Percentiles rank a stretch among this genome's conserved stretches.
phyloP scores from a whole-genome alignment of 805 yeast species.

The Maudiozyma turicensis region DNA sequence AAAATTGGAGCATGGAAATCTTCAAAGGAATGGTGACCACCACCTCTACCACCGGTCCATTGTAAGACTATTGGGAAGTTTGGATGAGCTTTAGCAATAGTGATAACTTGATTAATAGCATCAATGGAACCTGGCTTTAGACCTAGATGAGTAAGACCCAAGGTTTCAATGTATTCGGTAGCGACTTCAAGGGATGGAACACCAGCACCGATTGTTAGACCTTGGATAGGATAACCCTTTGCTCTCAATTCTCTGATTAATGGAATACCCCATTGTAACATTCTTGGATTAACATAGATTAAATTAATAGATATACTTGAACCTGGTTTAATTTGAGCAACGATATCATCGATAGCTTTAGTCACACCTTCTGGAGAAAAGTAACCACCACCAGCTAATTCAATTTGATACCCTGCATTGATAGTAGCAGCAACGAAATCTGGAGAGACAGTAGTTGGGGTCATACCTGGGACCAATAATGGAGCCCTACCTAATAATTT shows the following conservation, averaged over 20 bases:
- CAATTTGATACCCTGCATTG: slow-evolving; percentile 95
- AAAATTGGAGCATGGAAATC: slow-evolving; percentile 97
- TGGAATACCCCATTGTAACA: slow-evolving; percentile 99
- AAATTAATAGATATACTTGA: slow-evolving; percentile 85
- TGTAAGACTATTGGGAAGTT: slow-evolving; percentile 92
- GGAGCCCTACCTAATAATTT: slow-evolving; percentile 91
- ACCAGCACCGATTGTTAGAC: slow-evolving; percentile 97
- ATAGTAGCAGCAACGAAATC: slow-evolving; percentile 89
- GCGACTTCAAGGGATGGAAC: slow-evolving; percentile 98
- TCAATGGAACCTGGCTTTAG: slow-evolving; percentile 97
- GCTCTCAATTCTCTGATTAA: slow-evolving; percentile 80
- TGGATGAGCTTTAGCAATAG: slow-evolving; percentile 94
- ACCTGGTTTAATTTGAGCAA: slow-evolving; percentile 65
- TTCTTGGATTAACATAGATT: slow-evolving; percentile 92
- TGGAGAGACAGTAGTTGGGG: slow-evolving; percentile 94
- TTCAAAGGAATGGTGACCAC: slow-evolving; percentile 99
- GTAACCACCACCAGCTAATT: slow-evolving; percentile 98
- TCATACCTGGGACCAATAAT: slow-evolving; percentile 97
- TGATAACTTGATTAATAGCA: slow-evolving; percentile 74
- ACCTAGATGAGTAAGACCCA: slow-evolving; percentile 89
- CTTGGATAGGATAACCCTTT: slow-evolving; percentile 91
- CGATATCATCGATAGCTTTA: slow-evolving; percentile 65
- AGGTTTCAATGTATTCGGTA: slow-evolving; percentile 83
- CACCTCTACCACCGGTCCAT: slow-evolving; percentile 99
- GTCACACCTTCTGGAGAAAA: slow-evolving; percentile 65